Conservation (phyloP, 345 rosid genomes). For the Eucalyptus regnans region DNA sequence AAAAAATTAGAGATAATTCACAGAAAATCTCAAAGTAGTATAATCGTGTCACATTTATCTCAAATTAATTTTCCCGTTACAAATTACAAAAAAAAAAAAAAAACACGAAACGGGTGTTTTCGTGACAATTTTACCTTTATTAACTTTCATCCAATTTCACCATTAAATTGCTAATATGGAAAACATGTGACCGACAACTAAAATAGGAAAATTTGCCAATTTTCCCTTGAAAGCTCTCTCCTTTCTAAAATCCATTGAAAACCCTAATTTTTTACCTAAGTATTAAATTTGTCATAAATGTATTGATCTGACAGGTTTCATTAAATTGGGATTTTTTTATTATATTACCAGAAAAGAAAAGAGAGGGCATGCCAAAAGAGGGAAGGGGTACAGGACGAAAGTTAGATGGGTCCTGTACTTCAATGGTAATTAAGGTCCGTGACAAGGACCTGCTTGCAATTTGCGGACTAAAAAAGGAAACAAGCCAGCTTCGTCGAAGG, state of each 20-base stretch:
- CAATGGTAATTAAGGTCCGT: background rate
- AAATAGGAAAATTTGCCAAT: background rate
- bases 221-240: background rate
- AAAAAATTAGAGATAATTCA: background rate
- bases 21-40: background rate
- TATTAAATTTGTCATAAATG: no score
- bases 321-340: no score
- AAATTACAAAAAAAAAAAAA: no score
- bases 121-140: background rate
- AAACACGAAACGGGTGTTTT: rapidly evolving
- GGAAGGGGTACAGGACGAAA: background rate
- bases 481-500: background rate
- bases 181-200: no score
- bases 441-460: background rate
- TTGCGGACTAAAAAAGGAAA: background rate
- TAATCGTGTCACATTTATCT: background rate
- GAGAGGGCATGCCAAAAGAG: background rate
- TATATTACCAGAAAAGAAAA: background rate
- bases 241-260: background rate
- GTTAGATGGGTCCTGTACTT: background rate
- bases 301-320: rapidly evolving
- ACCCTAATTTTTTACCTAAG: rapidly evolving
- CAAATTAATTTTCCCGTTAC: rapidly evolving
- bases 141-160: background rate
- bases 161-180: background rate